Percentiles rank a stretch among this genome's conserved stretches.
These are phyloP conservation scores for Hypoxylon lenormandii DNA, from an alignment of 495 filamentous ascomycete species.

Conservation along the genomic window DNA sequence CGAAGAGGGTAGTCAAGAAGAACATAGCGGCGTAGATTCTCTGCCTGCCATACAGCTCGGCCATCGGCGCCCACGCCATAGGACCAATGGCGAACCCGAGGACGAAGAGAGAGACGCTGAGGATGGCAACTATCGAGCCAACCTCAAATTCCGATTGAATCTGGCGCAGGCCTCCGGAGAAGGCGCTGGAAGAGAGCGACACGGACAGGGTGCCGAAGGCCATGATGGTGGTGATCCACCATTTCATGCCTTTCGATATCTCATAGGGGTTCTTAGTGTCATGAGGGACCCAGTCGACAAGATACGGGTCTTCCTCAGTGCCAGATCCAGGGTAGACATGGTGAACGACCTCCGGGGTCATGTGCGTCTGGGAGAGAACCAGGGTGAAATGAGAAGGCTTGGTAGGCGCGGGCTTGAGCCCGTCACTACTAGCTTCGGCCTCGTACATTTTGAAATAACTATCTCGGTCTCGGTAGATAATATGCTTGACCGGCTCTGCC, in stretches of 20 bases:
- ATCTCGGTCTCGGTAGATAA: too few species aligned
- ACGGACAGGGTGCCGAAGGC: too few species aligned
- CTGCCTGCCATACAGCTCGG: too few species aligned
- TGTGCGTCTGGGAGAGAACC: slow-evolving; percentile 7
- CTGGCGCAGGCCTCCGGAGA: too few species aligned
- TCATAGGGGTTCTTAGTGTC: slow-evolving; percentile 75
- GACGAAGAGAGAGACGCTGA: slow-evolving; percentile 71
- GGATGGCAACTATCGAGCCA: too few species aligned
- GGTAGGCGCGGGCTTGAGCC: background rate
- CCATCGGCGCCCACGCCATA: slow-evolving; percentile 34
- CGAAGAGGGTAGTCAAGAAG: too few species aligned
- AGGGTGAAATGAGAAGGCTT: slow-evolving; percentile 3
- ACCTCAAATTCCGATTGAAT: too few species aligned
- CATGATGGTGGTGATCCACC: too few species aligned
- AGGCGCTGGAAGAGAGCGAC: too few species aligned
- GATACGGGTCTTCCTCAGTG: slow-evolving; percentile 76
- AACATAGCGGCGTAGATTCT: too few species aligned
- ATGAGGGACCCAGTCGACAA: slow-evolving; percentile 75
- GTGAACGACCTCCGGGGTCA: slow-evolving; percentile 59
- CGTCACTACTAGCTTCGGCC: background rate
- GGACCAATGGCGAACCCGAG: slow-evolving; percentile 76
- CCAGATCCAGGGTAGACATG: slow-evolving; percentile 73
- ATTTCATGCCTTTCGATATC: slow-evolving; percentile 71
- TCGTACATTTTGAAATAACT: slow-evolving; percentile 6
- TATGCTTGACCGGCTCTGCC: background rate